These are phyloP conservation scores for Colletotrichum somersetense DNA, from an alignment of 2,329 filamentous ascomycete genomes.

Conservation along the genomic window DNA sequence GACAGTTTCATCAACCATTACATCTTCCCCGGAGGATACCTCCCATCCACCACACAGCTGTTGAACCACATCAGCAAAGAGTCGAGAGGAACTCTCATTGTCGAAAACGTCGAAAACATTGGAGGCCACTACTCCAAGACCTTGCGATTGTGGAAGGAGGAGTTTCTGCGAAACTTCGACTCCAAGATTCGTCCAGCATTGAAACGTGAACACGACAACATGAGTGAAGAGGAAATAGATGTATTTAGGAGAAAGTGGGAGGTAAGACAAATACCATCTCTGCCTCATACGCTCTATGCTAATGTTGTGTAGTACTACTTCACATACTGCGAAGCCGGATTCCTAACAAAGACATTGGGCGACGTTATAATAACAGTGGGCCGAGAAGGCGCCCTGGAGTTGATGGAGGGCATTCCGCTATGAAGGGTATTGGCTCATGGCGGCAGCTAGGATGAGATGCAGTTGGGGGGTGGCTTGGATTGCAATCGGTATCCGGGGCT, in stretches of 20 bases:
- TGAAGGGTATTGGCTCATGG: constrained; percentile 50
- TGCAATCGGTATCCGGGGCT: background rate
- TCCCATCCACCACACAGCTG: constrained; percentile 70
- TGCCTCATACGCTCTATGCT: constrained; percentile 33
- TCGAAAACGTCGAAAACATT: constrained; percentile 78
- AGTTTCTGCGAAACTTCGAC: constrained; percentile 74
- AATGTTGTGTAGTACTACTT: constrained; percentile 74
- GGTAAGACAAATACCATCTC: constrained; percentile 53
- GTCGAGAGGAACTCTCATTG: constrained; percentile 71
- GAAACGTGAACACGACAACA: constrained; percentile 66
- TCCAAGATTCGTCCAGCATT: constrained; percentile 71
- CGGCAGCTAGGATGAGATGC: background rate
- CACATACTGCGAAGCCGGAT: constrained; percentile 80
- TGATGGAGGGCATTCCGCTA: constrained; percentile 78
- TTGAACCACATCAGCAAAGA: constrained; percentile 71
- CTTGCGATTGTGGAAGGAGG: constrained; percentile 75
- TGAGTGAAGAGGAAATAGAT: constrained; percentile 72
- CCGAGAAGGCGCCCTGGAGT: constrained; percentile 72
- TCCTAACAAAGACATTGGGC: constrained; percentile 77
- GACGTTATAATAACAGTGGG: constrained; percentile 80
- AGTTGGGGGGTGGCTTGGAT: background rate
- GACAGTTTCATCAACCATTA: constrained; percentile 78
- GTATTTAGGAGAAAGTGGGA: constrained; percentile 81
- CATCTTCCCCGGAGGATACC: constrained; percentile 83
- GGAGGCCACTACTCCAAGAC: constrained; percentile 80